Base-by-base conservation (phyloP, 2,329 filamentous ascomycete species). In the Sporothrix pseudoabietina region DNA sequence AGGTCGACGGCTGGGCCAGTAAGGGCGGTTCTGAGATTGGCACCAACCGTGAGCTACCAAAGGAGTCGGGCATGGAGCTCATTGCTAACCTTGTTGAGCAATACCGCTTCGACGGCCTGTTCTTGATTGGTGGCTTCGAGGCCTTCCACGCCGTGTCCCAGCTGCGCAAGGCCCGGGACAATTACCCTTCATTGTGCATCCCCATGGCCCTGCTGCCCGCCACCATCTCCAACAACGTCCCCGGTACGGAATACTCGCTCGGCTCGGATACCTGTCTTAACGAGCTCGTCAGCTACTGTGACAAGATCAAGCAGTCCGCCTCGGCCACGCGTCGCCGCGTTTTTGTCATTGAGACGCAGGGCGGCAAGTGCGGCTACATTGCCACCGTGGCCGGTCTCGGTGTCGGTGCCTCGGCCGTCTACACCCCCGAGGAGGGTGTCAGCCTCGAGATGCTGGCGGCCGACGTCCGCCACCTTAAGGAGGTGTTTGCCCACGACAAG, bases 211-310 rank as follows among this genome's bases (percentile, higher is more conserved):
- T 98, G 57, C 87, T 99, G 35, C 96, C 96, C 0, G 96, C 96
- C n/a, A 99, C 96, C 10, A 95, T 99, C 78, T 97, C 94, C 77
- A 99, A 99, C 87, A 99, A 99, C 81, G 96, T 99, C 4, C 96
- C 96, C 0, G 96, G 96, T 54, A 97, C 95, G 0, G 96, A 99
- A 82, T 98, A 98, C 85, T 98, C 94, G 1, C 89, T 99, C 63
- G 96, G 96, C 59, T 97, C 94, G 44, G 96, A 99, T 79, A 99
- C 96, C 1, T 98, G 96, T 80, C 85, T 99, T 75, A 99, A 99
- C 83, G 94, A 97, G 72, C 87, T 99, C 54, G 94, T 98, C 76
- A 89, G 91, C 77, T 99, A 98, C 83, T 98, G 95, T 81, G 96
- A 99, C 85, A 95, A 94, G 79, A 98, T 98, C 83, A 94, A 97